Evolutionary conservation across 768 basidiomycete genomes (phyloP), one percentile per base, ranked within the genome.

Genomic region (Termitomyces sp.): DNA sequence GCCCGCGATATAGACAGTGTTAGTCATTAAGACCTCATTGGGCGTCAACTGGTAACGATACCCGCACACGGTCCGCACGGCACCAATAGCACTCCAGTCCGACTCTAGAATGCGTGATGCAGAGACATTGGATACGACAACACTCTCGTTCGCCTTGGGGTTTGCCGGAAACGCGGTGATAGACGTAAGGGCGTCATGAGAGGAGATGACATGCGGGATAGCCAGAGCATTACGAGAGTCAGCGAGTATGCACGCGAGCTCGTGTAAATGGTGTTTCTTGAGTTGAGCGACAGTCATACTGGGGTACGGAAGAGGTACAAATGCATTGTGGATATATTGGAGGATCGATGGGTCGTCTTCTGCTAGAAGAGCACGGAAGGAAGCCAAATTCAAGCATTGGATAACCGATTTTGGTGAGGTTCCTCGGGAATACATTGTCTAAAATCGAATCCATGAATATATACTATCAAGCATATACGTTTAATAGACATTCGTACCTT

Each of bases 281-380:
- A 77, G 58, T 43, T 74, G 71, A 22, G 59, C 63, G 33, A 74
- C 73, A 20, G 74, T 68, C 45, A 77, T 57, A 3, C 67, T 62
- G 14, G 77, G 77, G 49, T 76, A 76, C 2, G 77, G 76, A 14
- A 77, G 66, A 0, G 76, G 74, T 3, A 72, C 52, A 58, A 73
- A 76, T 2, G 72, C 69, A 56, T 76, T 77, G 61, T 76, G 75
- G 1, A 71, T 71, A 60, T 73, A 76, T 16, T 53, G 24, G 11
- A 56, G 54, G 14, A 67, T 53, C 5, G 64, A 57, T 52, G 68
- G 60, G 18, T 60, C 60, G 35, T 63, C 63, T 10, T 65, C 54
- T 40, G 63, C 56, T 20, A 73, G 57, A 16, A 72, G 52, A 28
- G 62, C 36, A 24, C 77, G 72, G 61, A 76, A 73, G 22, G 72